A percentile compares a stretch with the other conserved stretches of the same genome.
Conservation (phyloP, 805 yeast species). For the Danielozyma ontarioensis region DNA sequence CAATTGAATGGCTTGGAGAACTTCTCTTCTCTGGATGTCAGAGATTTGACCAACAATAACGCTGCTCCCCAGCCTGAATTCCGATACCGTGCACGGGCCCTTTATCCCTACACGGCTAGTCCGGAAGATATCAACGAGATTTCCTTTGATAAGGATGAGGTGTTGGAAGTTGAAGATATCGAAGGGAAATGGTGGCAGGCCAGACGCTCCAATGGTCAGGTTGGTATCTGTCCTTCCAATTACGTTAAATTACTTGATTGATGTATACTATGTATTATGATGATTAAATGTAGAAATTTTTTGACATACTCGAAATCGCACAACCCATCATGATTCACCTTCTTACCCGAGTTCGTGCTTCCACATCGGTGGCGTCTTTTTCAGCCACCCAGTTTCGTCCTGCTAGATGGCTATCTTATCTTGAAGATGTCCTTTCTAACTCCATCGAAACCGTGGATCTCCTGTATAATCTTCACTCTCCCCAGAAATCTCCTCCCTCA, state of each 20-base stretch:
- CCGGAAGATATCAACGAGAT: constrained; percentile 92
- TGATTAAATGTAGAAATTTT: neutral
- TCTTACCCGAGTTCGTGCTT: no score
- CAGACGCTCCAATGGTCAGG: constrained; percentile 79
- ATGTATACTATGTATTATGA: neutral
- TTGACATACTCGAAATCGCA: no score
- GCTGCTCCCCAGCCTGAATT: constrained; percentile 30
- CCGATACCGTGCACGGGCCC: constrained; percentile 81
- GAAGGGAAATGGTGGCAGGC: constrained; percentile 99
- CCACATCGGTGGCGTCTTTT: no score
- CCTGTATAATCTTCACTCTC: constrained; percentile 45
- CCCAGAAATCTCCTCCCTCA: constrained; percentile 16
- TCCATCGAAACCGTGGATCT: constrained; percentile 49
- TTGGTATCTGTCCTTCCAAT: constrained; percentile 95
- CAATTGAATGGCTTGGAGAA: constrained; percentile 61
- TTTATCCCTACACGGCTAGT: constrained; percentile 82
- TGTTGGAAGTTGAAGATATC: constrained; percentile 87
- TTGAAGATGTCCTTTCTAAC: constrained; percentile 28
- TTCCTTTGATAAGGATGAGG: constrained; percentile 84
- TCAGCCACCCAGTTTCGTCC: no score
- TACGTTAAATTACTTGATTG: constrained; percentile 70
- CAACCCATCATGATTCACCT: no score
- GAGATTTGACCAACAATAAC: constrained; percentile 25
- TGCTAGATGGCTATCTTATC: no score
- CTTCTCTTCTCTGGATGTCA: constrained; percentile 33